A percentile compares a stretch with the other conserved stretches of the same genome.
Evolutionary conservation across 148 eudicot species (phyloP).

Genomic region (Rhododendron ovatum): DNA sequence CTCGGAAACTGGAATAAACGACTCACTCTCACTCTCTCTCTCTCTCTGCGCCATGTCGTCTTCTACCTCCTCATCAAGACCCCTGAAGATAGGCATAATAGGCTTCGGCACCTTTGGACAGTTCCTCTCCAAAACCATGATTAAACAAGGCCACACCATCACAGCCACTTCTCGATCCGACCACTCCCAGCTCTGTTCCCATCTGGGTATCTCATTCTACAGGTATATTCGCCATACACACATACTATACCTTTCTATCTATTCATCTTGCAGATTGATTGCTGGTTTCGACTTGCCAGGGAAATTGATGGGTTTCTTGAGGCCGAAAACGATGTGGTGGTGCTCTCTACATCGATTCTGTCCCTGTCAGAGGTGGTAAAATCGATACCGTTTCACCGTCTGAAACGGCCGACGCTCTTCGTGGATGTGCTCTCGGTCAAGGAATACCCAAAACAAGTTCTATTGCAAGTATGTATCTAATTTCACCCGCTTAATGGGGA

Average conservation of each 20-base stretch:
- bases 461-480: conserved; percentile 27
- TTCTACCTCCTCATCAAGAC: conserved; percentile 21
- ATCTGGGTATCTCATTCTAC: conserved; percentile 40
- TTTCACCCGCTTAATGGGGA: not conserved
- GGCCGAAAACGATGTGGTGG: conserved; percentile 37
- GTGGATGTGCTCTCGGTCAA: conserved; percentile 61
- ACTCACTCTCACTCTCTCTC: conserved; percentile 7
- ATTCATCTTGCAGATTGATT: not conserved
- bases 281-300: conserved; percentile 15
- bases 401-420: conserved; percentile 37
- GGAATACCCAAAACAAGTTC: conserved; percentile 47
- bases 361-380: conserved; percentile 42
- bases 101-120: conserved; percentile 57
- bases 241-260: not conserved
- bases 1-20: too few relatives aligned
- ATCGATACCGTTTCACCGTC: conserved; percentile 30
- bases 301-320: conserved; percentile 33
- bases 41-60: conserved; percentile 7
- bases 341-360: conserved; percentile 45
- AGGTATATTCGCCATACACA: conserved; percentile 23
- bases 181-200: conserved; percentile 33
- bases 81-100: conserved; percentile 43
- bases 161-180: conserved; percentile 52
- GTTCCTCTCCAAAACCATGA: conserved; percentile 52
- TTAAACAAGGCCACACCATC: conserved; percentile 50